phyloP scores from a whole-genome alignment of 495 filamentous ascomycete species.

The Extremus antarcticus region DNA sequence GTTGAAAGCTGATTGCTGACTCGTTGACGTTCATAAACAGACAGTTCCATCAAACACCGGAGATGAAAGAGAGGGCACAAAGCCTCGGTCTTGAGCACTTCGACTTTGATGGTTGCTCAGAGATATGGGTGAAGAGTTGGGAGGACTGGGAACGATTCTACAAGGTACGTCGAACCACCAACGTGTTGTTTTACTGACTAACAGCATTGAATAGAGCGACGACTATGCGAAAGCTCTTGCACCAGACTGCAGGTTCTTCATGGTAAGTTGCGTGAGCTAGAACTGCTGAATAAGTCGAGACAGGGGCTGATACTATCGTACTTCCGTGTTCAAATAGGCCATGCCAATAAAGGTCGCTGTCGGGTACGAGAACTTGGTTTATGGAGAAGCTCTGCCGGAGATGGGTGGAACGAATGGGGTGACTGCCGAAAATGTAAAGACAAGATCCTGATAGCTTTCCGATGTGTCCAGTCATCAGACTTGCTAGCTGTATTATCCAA shows the following conservation, averaged over 20 bases:
- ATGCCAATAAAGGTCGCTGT: constrained; percentile 17
- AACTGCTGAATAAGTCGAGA: no score
- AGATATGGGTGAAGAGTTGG: constrained; percentile 25
- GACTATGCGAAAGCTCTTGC: constrained; percentile 13
- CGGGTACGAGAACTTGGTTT: constrained; percentile 18
- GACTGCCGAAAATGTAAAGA: constrained; percentile 1
- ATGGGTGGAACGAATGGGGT: constrained; percentile 9
- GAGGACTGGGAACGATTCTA: constrained; percentile 25
- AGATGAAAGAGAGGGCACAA: constrained; percentile 24
- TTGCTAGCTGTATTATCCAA: no score
- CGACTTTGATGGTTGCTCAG: constrained; percentile 23
- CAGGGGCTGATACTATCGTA: no score
- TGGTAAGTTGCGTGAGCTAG: no score
- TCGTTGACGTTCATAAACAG: background rate
- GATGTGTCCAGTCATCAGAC: no score
- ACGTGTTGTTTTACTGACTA: background rate
- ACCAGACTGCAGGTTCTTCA: constrained; percentile 23
- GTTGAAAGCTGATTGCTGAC: no score
- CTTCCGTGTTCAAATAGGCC: no score
- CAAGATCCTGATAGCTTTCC: constrained; percentile 1
- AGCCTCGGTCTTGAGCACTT: constrained; percentile 23
- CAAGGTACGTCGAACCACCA: background rate
- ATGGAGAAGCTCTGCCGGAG: constrained; percentile 2
- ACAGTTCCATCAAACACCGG: constrained; percentile 22
- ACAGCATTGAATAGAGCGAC: constrained; percentile 4